These are phyloP conservation scores for Prunus dulcis DNA, from an alignment of 306 rosid species.

Conservation along the genomic window DNA sequence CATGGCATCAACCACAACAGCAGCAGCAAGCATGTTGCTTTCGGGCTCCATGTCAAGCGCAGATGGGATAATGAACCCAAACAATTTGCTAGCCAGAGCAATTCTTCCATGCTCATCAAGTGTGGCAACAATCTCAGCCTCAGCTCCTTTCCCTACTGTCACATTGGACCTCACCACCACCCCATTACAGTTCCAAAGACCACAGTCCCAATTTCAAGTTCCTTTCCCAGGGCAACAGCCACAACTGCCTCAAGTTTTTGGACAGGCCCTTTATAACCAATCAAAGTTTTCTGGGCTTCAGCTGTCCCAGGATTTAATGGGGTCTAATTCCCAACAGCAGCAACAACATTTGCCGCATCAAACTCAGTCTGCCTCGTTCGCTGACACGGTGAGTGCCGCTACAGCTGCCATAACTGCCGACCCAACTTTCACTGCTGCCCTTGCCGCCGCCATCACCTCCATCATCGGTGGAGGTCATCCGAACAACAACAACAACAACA, in stretches of 20 bases:
- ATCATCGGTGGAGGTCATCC: slow-evolving; percentile 60
- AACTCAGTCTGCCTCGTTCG: slow-evolving; percentile 37
- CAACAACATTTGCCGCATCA: slow-evolving; percentile 28
- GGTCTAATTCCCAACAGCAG: slow-evolving; percentile 27
- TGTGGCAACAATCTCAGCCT: slow-evolving; percentile 90
- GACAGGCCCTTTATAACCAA: slow-evolving; percentile 70
- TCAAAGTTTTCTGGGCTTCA: slow-evolving; percentile 93
- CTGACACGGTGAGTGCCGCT: slow-evolving; percentile 78
- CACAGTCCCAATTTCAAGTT: slow-evolving; percentile 48
- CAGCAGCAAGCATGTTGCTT: slow-evolving; percentile 85
- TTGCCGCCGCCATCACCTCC: slow-evolving; percentile 93
- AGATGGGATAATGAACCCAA: slow-evolving; percentile 76
- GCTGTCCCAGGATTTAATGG: slow-evolving; percentile 56
- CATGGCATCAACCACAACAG: slow-evolving; percentile 88
- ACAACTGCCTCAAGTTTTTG: slow-evolving; percentile 38
- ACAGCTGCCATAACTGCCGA: slow-evolving; percentile 86
- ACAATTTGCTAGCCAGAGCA: slow-evolving; percentile 71
- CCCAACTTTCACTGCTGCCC: slow-evolving; percentile 83
- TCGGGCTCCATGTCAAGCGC: slow-evolving; percentile 92
- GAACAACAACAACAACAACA: slow-evolving; percentile 26
- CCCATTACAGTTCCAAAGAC: slow-evolving; percentile 55
- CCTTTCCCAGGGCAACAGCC: slow-evolving; percentile 48
- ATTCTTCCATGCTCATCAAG: slow-evolving; percentile 67
- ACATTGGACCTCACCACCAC: slow-evolving; percentile 83
- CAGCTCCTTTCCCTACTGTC: slow-evolving; percentile 88